Evolutionary conservation across 2,329 filamentous ascomycete species (phyloP).

Genomic region (Podosphaera xanthii): DNA sequence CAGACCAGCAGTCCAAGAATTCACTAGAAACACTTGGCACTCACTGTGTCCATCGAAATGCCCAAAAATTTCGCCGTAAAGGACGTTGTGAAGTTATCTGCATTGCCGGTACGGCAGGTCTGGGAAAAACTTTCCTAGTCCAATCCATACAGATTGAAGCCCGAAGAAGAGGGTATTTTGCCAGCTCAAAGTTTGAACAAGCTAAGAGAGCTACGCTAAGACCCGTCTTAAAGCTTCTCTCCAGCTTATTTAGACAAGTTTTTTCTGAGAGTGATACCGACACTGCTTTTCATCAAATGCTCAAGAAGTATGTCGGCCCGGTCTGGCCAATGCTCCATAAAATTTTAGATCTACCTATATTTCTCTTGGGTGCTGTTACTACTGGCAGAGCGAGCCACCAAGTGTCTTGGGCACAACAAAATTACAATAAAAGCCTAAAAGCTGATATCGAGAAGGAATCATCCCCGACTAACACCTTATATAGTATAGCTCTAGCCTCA

Average conservation of each 20-base stretch:
- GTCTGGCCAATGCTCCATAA: conserved; percentile 41
- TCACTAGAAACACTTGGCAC: conserved; percentile 12
- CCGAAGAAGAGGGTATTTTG: conserved; percentile 38
- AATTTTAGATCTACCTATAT: conserved; percentile 42
- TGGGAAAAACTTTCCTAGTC: conserved; percentile 42
- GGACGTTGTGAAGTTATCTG: conserved; percentile 40
- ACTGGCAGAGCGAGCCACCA: conserved; percentile 9
- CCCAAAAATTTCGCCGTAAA: conserved; percentile 29
- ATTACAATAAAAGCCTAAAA: conserved; percentile 12
- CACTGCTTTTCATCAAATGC: conserved; percentile 34
- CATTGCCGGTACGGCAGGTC: conserved; percentile 35
- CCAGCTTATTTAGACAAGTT: conserved; percentile 42
- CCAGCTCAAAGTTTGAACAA: conserved; percentile 42
- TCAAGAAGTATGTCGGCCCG: conserved; percentile 40
- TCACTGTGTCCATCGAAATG: conserved; percentile 10
- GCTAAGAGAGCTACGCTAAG: conserved; percentile 36
- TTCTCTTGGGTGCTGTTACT: conserved; percentile 28
- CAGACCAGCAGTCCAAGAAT: conserved; percentile 3
- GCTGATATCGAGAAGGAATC: conserved; percentile 9
- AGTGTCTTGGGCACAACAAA: conserved; percentile 2
- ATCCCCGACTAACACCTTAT: conserved; percentile 8
- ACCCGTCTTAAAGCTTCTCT: conserved; percentile 37
- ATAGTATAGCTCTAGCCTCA: conserved; percentile 17
- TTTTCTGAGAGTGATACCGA: conserved; percentile 44
- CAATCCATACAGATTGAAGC: conserved; percentile 39